Evolutionary conservation across 257 asterid genomes (phyloP).

Genomic region (Nicotiana obtusifolia): DNA sequence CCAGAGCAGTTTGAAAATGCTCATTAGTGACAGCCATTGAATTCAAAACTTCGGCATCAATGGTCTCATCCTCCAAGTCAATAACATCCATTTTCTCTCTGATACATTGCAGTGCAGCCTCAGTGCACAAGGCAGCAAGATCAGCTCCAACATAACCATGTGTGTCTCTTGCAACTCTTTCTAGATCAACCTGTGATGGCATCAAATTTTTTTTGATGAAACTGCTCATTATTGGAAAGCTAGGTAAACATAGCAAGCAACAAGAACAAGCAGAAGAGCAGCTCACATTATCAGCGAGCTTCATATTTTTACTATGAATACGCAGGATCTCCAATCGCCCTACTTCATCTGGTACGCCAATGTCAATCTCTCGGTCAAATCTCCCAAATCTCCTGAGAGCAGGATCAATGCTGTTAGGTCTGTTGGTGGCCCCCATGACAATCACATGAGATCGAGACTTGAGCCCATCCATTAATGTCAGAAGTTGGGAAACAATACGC

Average conservation of each 20-base stretch:
- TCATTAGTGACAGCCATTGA: slow-evolving; percentile 93
- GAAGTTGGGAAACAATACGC: slow-evolving; percentile 90
- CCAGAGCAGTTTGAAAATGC: slow-evolving; percentile 82
- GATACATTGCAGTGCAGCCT: slow-evolving; percentile 92
- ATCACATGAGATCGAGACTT: slow-evolving; percentile 84
- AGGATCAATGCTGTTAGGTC: slow-evolving; percentile 93
- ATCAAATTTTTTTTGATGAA: not conserved
- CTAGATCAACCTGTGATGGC: slow-evolving; percentile 71
- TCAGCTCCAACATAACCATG: slow-evolving; percentile 97
- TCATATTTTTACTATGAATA: slow-evolving; percentile 94
- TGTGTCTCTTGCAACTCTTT: slow-evolving; percentile 69
- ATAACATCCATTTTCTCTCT: slow-evolving; percentile 97
- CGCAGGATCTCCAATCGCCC: slow-evolving; percentile 93
- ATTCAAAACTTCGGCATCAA: slow-evolving; percentile 85
- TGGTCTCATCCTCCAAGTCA: slow-evolving; percentile 80
- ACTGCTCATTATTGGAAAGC: not conserved
- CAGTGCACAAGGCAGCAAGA: slow-evolving; percentile 88
- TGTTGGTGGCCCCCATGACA: slow-evolving; percentile 86
- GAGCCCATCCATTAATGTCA: slow-evolving; percentile 97
- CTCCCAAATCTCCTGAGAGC: slow-evolving; percentile 91
- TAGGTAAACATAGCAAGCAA: not conserved
- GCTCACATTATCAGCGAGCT: slow-evolving; percentile 76
- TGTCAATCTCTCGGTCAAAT: slow-evolving; percentile 89
- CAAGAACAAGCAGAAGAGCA: not conserved
- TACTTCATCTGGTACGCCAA: slow-evolving; percentile 92